A percentile compares a stretch with the other conserved stretches of the same genome.
phyloP scores from a whole-genome alignment of 371 early-diverging fungal species.

The Apophysomyces sp. region DNA sequence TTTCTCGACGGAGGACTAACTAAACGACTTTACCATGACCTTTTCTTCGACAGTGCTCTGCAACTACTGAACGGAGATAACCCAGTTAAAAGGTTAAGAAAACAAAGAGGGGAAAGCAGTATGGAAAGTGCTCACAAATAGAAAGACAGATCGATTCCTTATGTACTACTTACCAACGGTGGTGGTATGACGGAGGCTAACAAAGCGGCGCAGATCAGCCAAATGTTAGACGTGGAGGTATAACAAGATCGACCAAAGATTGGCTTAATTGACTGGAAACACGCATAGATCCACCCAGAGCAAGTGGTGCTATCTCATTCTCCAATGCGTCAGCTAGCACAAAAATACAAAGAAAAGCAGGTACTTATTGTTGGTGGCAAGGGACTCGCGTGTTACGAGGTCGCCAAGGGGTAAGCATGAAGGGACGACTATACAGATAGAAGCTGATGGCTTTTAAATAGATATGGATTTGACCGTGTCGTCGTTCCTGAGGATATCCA shows the following conservation, averaged over 20 bases:
- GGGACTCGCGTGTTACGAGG: constrained; percentile 58
- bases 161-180: constrained; percentile 85
- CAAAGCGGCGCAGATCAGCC: constrained; percentile 72
- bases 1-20: background rate
- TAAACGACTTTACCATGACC: background rate
- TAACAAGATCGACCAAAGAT: background rate
- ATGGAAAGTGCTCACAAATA: background rate
- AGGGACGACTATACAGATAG: background rate
- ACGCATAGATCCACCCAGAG: constrained; percentile 51
- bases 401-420: constrained; percentile 51
- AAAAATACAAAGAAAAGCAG: constrained; percentile 53
- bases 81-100: constrained; percentile 30
- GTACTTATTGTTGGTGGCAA: constrained; percentile 77
- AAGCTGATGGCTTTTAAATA: constrained; percentile 12
- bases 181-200: constrained; percentile 79
- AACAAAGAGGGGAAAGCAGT: background rate
- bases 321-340: constrained; percentile 71
- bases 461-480: constrained; percentile 78
- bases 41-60: constrained; percentile 44
- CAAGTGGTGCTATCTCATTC: constrained; percentile 87
- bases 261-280: background rate
- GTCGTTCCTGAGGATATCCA: constrained; percentile 79
- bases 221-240: constrained; percentile 60
- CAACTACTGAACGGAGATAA: constrained; percentile 61
- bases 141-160: constrained; percentile 59